phyloP scores from a whole-genome alignment of 768 basidiomycete genomes.

The Cyclocybe aegerita region DNA sequence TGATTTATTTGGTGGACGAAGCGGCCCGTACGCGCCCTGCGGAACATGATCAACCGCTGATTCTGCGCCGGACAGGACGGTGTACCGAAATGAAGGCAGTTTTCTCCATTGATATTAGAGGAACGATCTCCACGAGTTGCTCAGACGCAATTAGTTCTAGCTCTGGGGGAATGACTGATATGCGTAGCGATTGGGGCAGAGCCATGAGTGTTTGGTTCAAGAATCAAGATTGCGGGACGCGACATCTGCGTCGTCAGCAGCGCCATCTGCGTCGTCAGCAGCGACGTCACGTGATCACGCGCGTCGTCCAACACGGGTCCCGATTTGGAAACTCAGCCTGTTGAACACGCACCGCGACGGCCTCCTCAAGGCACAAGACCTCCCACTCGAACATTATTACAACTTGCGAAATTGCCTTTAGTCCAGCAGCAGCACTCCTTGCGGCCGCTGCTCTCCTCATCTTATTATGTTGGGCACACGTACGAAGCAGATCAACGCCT shows the following conservation, averaged over 20 bases:
- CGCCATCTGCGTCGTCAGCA: slow-evolving; percentile 1
- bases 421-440: slow-evolving; percentile 4
- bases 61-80: slow-evolving; percentile 9
- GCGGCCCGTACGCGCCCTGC: slow-evolving; percentile 91
- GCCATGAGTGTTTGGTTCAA: slow-evolving; percentile 52
- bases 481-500: slow-evolving; percentile 66
- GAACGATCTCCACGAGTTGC: slow-evolving; percentile 81
- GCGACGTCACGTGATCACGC: slow-evolving; percentile 7
- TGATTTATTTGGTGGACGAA: slow-evolving; percentile 82
- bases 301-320: slow-evolving; percentile 6
- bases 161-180: slow-evolving; percentile 79
- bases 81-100: slow-evolving; percentile 89
- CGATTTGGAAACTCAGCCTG: slow-evolving; percentile 9
- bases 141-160: slow-evolving; percentile 88
- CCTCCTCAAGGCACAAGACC: background rate
- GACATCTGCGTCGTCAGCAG: slow-evolving; percentile 1
- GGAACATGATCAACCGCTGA: slow-evolving; percentile 19
- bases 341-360: background rate
- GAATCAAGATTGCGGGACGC: background rate
- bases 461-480: slow-evolving; percentile 53
- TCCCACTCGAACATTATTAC: slow-evolving; percentile 4
- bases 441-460: slow-evolving; percentile 4
- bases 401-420: slow-evolving; percentile 4
- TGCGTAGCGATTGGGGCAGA: slow-evolving; percentile 67
- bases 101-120: slow-evolving; percentile 86